phyloP scores from a whole-genome alignment of 768 basidiomycete genomes.

The Calocybe indica region DNA sequence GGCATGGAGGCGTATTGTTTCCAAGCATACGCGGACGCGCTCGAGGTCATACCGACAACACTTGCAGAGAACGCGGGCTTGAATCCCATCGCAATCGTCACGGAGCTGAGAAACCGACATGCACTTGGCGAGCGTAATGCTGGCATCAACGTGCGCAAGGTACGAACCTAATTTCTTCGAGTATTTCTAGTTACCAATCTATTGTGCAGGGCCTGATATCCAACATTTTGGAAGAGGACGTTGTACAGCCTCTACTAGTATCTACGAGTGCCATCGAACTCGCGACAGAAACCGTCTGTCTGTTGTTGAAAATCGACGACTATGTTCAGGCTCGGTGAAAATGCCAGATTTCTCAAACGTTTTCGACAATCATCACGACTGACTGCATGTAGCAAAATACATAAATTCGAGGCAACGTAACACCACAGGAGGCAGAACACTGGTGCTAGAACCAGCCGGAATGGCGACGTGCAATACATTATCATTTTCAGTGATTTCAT shows the following conservation, averaged over 20 bases:
- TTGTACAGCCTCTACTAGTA: conserved; percentile 92
- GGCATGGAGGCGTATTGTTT: conserved; percentile 99
- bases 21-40: conserved; percentile 95
- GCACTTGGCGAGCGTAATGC: conserved; percentile 92
- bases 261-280: conserved; percentile 94
- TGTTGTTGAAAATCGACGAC: conserved; percentile 94
- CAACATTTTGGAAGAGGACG: conserved; percentile 96
- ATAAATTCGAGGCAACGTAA: no score
- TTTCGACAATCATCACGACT: neutral
- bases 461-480: no score
- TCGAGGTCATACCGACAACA: conserved; percentile 97
- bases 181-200: neutral
- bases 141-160: conserved; percentile 98
- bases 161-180: conserved; percentile 24
- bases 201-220: conserved; percentile 80
- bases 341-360: neutral
- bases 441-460: no score
- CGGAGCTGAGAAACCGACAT: conserved; percentile 94
- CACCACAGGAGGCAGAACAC: no score
- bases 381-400: no score
- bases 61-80: conserved; percentile 98
- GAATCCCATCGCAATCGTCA: conserved; percentile 97
- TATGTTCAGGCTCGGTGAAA: conserved; percentile 73
- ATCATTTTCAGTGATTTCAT: no score
- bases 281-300: conserved; percentile 94